phyloP scores from a whole-genome alignment of 2,329 filamentous ascomycete species.

The Rugonectria rugulosa region DNA sequence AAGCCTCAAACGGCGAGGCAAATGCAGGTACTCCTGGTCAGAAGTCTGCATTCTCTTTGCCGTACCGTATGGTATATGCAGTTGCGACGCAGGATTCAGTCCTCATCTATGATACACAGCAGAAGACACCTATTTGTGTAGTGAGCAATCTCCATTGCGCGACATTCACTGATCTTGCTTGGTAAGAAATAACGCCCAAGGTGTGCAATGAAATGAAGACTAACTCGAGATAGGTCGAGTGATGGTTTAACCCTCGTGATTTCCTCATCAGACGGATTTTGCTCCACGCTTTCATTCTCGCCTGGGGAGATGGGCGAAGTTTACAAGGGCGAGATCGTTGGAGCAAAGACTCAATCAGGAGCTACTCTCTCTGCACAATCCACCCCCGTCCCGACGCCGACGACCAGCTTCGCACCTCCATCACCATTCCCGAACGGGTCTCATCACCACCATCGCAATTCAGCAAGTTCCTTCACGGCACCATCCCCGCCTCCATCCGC shows the following conservation, averaged over 20 bases:
- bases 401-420: slow-evolving; percentile 66
- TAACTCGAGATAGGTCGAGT: slow-evolving; percentile 51
- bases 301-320: slow-evolving; percentile 84
- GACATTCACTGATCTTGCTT: slow-evolving; percentile 94
- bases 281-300: slow-evolving; percentile 86
- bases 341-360: slow-evolving; percentile 53
- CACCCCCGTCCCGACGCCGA: slow-evolving; percentile 76
- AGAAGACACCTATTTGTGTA: slow-evolving; percentile 89
- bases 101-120: slow-evolving; percentile 94
- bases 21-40: slow-evolving; percentile 63
- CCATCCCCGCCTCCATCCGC: slow-evolving; percentile 64
- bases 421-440: slow-evolving; percentile 62
- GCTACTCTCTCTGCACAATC: slow-evolving; percentile 64
- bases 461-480: slow-evolving; percentile 63
- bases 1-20: slow-evolving; percentile 52
- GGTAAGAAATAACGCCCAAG: slow-evolving; percentile 65
- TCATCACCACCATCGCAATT: slow-evolving; percentile 65
- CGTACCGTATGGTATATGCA: slow-evolving; percentile 94
- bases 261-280: slow-evolving; percentile 98
- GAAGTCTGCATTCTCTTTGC: slow-evolving; percentile 79
- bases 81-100: slow-evolving; percentile 97
- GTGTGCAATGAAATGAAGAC: slow-evolving; percentile 41
- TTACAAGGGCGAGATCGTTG: slow-evolving; percentile 74
- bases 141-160: slow-evolving; percentile 98
- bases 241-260: slow-evolving; percentile 74